Evolutionary conservation across 208 protist genomes (phyloP).

Genomic region (Entamoeba nuttalli): DNA sequence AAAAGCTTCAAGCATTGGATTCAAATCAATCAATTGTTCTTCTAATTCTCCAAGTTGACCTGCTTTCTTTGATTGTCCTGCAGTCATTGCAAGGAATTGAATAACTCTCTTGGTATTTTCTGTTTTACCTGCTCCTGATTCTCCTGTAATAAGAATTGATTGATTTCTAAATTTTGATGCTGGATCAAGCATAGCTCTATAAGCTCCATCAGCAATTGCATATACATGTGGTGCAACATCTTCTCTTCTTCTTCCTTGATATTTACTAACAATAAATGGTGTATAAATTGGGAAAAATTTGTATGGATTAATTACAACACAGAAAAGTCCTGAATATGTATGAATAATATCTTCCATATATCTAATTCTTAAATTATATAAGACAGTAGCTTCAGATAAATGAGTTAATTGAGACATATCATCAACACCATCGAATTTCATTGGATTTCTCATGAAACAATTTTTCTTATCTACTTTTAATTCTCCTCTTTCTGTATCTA

Average conservation of each 20-base stretch:
- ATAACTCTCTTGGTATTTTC: slow-evolving; percentile 61
- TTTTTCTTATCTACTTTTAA: neutral
- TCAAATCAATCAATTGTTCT: slow-evolving; percentile 46
- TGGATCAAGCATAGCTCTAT: slow-evolving; percentile 3
- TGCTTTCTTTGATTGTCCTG: slow-evolving; percentile 37
- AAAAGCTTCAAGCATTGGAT: slow-evolving; percentile 50
- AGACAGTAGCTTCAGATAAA: neutral
- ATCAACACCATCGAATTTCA: neutral
- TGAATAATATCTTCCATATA: slow-evolving; percentile 25
- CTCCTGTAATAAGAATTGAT: slow-evolving; percentile 47
- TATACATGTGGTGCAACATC: slow-evolving; percentile 29
- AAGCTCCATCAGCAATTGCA: slow-evolving; percentile 20
- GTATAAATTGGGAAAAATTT: slow-evolving; percentile 20
- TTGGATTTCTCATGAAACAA: neutral
- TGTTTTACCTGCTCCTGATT: slow-evolving; percentile 78
- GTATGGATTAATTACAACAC: slow-evolving; percentile 35
- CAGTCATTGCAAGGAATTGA: slow-evolving; percentile 42
- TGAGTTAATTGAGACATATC: neutral
- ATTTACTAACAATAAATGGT: neutral
- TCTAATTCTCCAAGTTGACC: slow-evolving; percentile 19
- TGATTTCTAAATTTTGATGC: slow-evolving; percentile 14
- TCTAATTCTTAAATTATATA: neutral
- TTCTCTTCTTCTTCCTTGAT: slow-evolving; percentile 21
- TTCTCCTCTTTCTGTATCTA: neutral
- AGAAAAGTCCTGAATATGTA: slow-evolving; percentile 34